phyloP scores from a whole-genome alignment of 306 rosid species.

The Castanea sativa region DNA sequence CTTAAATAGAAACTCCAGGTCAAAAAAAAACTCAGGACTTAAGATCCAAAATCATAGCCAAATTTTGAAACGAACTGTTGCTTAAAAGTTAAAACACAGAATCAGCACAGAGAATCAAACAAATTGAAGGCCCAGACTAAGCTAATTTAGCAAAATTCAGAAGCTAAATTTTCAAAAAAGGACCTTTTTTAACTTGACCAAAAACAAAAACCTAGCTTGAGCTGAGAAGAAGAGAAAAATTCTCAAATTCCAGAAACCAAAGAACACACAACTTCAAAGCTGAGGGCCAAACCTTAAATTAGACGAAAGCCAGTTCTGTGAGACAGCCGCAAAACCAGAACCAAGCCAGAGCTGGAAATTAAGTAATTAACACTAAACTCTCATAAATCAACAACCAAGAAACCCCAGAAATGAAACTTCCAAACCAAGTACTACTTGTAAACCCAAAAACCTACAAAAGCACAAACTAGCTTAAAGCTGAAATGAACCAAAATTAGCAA shows the following conservation, averaged over 20 bases:
- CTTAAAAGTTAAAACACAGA: neutral
- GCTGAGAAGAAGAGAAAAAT: neutral
- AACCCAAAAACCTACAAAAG: neutral
- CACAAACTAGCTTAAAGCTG: neutral
- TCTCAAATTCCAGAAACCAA: conserved; percentile 23
- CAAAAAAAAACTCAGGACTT: neutral
- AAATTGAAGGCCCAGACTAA: neutral
- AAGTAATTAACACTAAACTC: neutral
- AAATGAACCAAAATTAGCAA: conserved; percentile 2
- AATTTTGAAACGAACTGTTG: neutral
- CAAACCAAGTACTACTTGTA: neutral
- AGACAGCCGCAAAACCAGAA: conserved; percentile 1
- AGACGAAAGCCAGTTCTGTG: conserved; percentile 5
- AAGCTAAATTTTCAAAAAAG: conserved; percentile 18
- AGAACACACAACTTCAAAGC: conserved; percentile 1
- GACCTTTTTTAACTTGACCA: neutral
- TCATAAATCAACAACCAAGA: neutral
- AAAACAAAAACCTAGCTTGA: conserved; percentile 14
- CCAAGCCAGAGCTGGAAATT: neutral
- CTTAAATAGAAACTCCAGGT: neutral
- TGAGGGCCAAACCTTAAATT: neutral
- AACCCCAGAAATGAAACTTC: neutral
- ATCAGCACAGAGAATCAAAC: neutral
- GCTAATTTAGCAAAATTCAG: neutral
- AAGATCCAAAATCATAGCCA: neutral